A percentile compares a stretch with the other conserved stretches of the same genome.
Conservation (phyloP, 2,329 filamentous ascomycete genomes). For the Emergomyces africanus region DNA sequence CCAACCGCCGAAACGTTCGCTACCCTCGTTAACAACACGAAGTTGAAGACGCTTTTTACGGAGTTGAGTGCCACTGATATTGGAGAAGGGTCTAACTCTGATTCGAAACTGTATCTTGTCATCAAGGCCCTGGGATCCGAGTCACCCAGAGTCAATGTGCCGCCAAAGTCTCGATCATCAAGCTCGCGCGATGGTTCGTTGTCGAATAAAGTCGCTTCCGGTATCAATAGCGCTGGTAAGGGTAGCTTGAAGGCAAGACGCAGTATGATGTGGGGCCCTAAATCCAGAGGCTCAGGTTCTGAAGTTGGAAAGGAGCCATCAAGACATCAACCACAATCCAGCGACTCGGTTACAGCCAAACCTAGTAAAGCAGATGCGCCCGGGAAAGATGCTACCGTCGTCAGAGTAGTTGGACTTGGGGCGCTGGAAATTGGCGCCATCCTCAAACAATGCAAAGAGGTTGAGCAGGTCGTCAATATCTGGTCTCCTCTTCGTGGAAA, state of each 20-base stretch:
- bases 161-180: constrained; percentile 18
- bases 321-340: constrained; percentile 20
- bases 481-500: constrained; percentile 53
- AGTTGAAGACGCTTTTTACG: constrained; percentile 74
- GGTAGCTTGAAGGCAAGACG: constrained; percentile 28
- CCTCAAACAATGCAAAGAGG: constrained; percentile 57
- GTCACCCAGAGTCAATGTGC: constrained; percentile 20
- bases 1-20: constrained; percentile 60
- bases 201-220: constrained; percentile 16
- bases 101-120: constrained; percentile 68
- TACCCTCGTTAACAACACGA: constrained; percentile 49
- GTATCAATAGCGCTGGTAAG: constrained; percentile 21
- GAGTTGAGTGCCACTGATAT: constrained; percentile 70
- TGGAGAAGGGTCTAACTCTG: constrained; percentile 47
- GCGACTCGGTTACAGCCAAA: constrained; percentile 17
- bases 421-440: constrained; percentile 63
- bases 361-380: constrained; percentile 17
- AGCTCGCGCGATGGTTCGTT: constrained; percentile 23
- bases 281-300: constrained; percentile 17
- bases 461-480: constrained; percentile 63
- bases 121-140: constrained; percentile 61
- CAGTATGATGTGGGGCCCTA: constrained; percentile 33
- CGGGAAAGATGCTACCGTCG: constrained; percentile 33
- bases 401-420: constrained; percentile 63
- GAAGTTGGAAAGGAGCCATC: constrained; percentile 20